Conservation (phyloP, 371 early-diverging fungal species). For the Sanchytrium tribonematis region DNA sequence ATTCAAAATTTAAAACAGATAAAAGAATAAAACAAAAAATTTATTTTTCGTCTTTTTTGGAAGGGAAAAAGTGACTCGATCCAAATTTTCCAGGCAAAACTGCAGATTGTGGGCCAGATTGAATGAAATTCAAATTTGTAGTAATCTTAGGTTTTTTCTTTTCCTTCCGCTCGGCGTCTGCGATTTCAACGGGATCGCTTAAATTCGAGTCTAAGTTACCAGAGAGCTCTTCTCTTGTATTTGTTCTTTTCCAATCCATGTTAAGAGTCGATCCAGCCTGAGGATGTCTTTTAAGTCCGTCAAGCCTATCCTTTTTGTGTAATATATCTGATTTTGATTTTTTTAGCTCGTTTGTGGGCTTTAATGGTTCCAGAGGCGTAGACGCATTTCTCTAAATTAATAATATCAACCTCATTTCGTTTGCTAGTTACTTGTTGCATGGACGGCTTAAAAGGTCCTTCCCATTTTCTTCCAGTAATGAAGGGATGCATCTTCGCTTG, state of each 20-base stretch:
- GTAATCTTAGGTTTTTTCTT: neutral
- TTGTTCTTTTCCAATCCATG: neutral
- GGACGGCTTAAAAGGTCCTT: neutral
- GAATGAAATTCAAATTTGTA: neutral
- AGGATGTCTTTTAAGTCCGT: neutral
- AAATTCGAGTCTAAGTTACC: neutral
- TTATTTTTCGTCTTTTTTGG: too few species aligned
- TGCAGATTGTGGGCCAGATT: neutral
- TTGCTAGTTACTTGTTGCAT: neutral
- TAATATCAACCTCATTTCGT: neutral
- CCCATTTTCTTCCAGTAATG: slow-evolving; percentile 37
- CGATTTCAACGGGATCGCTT: too few species aligned
- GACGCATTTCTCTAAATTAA: neutral
- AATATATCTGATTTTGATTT: neutral
- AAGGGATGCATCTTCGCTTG: slow-evolving; percentile 81
- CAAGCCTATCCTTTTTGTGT: neutral
- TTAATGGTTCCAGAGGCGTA: neutral
- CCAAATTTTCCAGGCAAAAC: neutral
- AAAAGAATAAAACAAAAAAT: too few species aligned
- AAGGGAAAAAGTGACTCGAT: too few species aligned
- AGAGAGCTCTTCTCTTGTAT: neutral
- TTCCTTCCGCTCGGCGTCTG: neutral
- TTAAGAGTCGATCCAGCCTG: neutral
- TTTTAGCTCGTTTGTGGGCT: neutral
- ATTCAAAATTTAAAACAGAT: too few species aligned